Conservation (phyloP, 2,329 filamentous ascomycete species). For the Penicillium concentricum region DNA sequence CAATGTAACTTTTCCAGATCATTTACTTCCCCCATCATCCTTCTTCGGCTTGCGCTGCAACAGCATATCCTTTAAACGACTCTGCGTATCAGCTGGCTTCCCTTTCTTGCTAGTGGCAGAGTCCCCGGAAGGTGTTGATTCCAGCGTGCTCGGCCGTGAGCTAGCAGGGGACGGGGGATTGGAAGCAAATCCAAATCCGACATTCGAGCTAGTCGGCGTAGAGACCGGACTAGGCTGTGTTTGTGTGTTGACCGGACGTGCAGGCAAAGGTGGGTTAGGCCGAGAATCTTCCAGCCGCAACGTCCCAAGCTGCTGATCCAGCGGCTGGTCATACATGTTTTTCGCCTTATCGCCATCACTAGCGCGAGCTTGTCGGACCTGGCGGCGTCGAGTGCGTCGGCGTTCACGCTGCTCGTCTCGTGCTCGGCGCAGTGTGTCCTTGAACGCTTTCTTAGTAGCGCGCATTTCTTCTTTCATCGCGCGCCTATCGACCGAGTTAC, state of each 20-base stretch:
- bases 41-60: conserved; percentile 19
- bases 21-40: conserved; percentile 5
- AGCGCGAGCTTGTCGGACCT: conserved; percentile 20
- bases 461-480: conserved; percentile 39
- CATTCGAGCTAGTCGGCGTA: background rate
- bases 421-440: conserved; percentile 35
- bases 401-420: conserved; percentile 37
- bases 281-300: background rate
- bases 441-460: conserved; percentile 39
- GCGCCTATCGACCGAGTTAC: conserved; percentile 28
- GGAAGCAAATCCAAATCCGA: background rate
- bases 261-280: background rate
- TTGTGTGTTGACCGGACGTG: conserved; percentile 8
- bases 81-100: conserved; percentile 7
- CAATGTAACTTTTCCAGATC: background rate
- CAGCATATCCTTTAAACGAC: conserved; percentile 20
- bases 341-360: conserved; percentile 1
- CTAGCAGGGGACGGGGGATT: conserved; percentile 1
- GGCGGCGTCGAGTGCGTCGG: conserved; percentile 24
- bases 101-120: conserved; percentile 10
- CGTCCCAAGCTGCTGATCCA: conserved; percentile 14
- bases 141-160: conserved; percentile 13
- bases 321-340: conserved; percentile 5
- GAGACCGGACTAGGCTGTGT: background rate
- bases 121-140: conserved; percentile 6